Evolutionary conservation across 441 rosid genomes (phyloP), one percentile per base, ranked within the genome.

Genomic region (Erodium moschatum): DNA sequence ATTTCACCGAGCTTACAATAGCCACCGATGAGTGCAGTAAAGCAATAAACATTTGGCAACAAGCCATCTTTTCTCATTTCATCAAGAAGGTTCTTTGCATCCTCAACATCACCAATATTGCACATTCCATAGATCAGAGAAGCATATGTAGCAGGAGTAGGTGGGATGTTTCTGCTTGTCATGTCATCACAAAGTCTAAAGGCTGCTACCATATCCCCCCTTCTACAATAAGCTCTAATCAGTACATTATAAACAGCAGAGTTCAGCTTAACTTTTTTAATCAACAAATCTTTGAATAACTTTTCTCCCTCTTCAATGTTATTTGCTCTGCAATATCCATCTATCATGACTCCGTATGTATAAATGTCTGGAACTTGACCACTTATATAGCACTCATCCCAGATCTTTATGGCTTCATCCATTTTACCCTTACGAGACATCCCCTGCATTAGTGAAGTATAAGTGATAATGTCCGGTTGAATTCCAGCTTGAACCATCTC

Each of bases 341-440:
- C 86, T 72, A 87, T 85, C 82, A 85, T 77, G 64, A 85, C 81
- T 21, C 84, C 83, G 60, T 85, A 83, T n/a, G 89, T 76, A 80
- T 71, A 74, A 72, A 85, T 38, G 78, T 81, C 76, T 24, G 84
- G 82, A 73, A 66, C 67, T 69, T 82, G 60, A 69, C 83, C 85
- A 73, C 63, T 75, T 66, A 64, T 80, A 74, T 69, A 78, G 77
- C 82, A 80, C 54, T 79, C 82, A 80, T 67, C 77, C 89, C 89
- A 85, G 73, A 85, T 76, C 27, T 70, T 75, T 61, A 76, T 64
- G 69, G 87, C 89, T 71, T 82, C 87, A 60, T 87, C 81, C 67
- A 81, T 66, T 81, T 77, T 80, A 70, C 83, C 80, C 73, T 66
- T 65, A 63, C 31, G 74, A 38, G 81, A 82, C 67, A 83, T 60